These are phyloP conservation scores for Hibiscus mutabilis DNA, from an alignment of 345 rosid genomes.

Conservation along the genomic window DNA sequence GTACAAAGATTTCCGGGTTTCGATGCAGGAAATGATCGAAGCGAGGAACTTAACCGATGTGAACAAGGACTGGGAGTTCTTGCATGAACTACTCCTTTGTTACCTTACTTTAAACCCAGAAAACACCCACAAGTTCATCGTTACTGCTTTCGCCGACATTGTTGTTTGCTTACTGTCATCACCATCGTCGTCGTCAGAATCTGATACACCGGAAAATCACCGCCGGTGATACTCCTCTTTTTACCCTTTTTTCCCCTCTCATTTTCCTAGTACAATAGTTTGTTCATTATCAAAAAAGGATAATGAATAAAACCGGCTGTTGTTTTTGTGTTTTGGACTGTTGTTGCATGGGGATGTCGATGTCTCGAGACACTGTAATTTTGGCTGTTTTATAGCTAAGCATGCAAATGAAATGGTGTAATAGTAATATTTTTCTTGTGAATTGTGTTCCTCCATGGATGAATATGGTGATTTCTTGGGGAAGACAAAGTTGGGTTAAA, in stretches of 20 bases:
- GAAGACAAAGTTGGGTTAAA: not conserved
- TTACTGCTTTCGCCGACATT: conserved; percentile 71
- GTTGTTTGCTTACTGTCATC: conserved; percentile 36
- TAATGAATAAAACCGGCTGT: not conserved
- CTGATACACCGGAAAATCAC: conserved; percentile 8
- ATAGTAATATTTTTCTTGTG: not conserved
- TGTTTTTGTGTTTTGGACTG: not conserved
- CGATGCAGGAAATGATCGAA: conserved; percentile 90
- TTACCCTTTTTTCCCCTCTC: no score
- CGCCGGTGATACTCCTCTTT: conserved; percentile 11
- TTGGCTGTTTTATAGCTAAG: not conserved
- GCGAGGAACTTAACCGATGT: conserved; percentile 49
- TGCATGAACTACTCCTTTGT: conserved; percentile 66
- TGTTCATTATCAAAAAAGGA: not conserved
- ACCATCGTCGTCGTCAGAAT: conserved; percentile 23
- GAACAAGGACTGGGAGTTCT: conserved; percentile 50
- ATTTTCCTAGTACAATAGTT: not conserved
- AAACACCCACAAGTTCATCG: conserved; percentile 59
- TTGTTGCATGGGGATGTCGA: conserved; percentile 16
- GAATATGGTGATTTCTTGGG: not conserved
- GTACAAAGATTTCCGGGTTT: conserved; percentile 59
- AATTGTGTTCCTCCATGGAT: not conserved
- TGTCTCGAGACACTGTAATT: conserved; percentile 24
- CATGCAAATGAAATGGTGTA: not conserved
- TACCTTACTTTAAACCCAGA: conserved; percentile 65